phyloP scores from a whole-genome alignment of 805 yeast genomes.

The Wickerhamomyces bovis region DNA sequence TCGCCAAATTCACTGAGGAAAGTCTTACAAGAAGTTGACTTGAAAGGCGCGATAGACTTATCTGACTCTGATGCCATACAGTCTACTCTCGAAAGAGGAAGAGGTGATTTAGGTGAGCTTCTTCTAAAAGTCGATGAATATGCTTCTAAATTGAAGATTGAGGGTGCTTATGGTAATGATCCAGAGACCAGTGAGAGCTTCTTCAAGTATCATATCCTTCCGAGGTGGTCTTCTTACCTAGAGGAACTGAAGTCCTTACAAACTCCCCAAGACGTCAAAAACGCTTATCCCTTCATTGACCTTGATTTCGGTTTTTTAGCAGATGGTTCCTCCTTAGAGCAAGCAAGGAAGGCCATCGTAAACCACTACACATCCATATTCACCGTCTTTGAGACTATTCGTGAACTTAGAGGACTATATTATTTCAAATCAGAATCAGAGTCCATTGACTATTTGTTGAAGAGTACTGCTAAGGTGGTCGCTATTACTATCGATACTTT shows the following conservation, averaged over 20 bases:
- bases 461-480: constrained; percentile 24
- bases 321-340: not conserved
- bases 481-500: constrained; percentile 22
- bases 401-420: not conserved
- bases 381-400: not conserved
- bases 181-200: constrained; percentile 31
- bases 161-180: constrained; percentile 34
- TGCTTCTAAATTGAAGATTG: constrained; percentile 25
- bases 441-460: constrained; percentile 22
- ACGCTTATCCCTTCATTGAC: constrained; percentile 17
- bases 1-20: constrained; percentile 4
- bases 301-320: not conserved
- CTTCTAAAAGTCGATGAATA: constrained; percentile 23
- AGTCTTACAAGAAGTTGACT: no score
- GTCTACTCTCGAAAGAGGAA: no score
- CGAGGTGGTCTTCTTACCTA: constrained; percentile 10
- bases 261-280: no score
- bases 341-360: not conserved
- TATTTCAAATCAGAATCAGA: not conserved
- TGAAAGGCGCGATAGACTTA: no score
- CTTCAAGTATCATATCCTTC: constrained; percentile 21
- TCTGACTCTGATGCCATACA: not conserved
- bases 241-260: not conserved
- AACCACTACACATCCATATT: constrained; percentile 7
- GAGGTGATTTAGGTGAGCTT: not conserved